Evolutionary conservation across 371 early-diverging fungal genomes (phyloP).

Genomic region (Mucor mucedo): DNA sequence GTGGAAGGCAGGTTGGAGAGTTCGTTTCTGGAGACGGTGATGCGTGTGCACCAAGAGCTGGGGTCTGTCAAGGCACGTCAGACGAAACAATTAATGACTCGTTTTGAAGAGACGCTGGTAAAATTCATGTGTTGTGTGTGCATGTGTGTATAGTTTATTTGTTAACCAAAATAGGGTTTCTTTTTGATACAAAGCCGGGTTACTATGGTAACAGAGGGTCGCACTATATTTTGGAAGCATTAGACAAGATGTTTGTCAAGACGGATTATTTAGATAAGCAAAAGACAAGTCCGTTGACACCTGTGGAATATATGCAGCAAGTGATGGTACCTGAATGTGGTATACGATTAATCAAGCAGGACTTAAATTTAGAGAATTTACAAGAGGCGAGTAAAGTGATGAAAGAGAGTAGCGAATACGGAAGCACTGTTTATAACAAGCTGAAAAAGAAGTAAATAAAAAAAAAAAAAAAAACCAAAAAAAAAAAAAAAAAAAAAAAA

Average conservation of each 20-base stretch:
- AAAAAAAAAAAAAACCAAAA: conserved; percentile 2
- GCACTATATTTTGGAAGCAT: conserved; percentile 42
- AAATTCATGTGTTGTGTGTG: background rate
- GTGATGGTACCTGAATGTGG: conserved; percentile 67
- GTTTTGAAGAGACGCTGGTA: conserved; percentile 45
- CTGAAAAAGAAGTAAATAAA: conserved; percentile 31
- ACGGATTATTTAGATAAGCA: conserved; percentile 38
- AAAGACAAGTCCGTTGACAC: conserved; percentile 48
- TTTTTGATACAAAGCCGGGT: conserved; percentile 52
- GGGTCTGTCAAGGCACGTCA: conserved; percentile 50
- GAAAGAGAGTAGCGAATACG: conserved; percentile 58
- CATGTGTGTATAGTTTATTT: too few relatives aligned
- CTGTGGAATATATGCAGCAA: conserved; percentile 65
- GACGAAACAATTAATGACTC: conserved; percentile 32
- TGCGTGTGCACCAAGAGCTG: conserved; percentile 33
- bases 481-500: background rate
- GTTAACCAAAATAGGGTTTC: too few relatives aligned
- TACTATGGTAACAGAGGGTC: conserved; percentile 68
- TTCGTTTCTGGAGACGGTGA: conserved; percentile 31
- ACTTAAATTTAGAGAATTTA: conserved; percentile 26
- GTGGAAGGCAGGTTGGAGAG: conserved; percentile 32
- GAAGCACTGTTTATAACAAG: conserved; percentile 42
- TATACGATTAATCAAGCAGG: conserved; percentile 58
- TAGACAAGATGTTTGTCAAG: conserved; percentile 45
- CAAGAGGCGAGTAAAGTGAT: conserved; percentile 51